Base-by-base conservation (phyloP, 2,329 filamentous ascomycete genomes). In the Talaromyces sp. region DNA sequence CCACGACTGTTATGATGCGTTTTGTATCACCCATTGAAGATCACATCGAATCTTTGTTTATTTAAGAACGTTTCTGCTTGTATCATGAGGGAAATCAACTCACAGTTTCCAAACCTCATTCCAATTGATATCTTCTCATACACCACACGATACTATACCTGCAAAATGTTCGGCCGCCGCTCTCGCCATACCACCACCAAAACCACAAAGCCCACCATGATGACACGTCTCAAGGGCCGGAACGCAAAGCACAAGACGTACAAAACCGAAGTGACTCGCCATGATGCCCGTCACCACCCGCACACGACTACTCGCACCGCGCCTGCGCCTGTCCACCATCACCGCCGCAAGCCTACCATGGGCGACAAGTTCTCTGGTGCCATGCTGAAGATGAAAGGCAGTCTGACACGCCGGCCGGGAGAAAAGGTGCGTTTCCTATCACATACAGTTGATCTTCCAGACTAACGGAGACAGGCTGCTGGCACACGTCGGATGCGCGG, bases 331-430 rank as follows among this genome's bases (percentile, higher is more conserved):
- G 44, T 19, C 44, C 83, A 85, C 64, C 87, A 89, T 71, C 88
- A 91, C 59, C 84, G 85, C 72, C 85, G 89, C 70, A 85, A 87
- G 69, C 82, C 85, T 3, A 85, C 82, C 44, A 79, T 93, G 66
- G 88, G 88, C 54, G 90, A 93, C 78, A 93, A 93, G 77, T 82
- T 93, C 67, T 87, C 84, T 56, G 91, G 91, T 19, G 90, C 89
- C 0, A 79, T 93, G 73, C 81, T 90, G 78, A 91, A 85, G 79
- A 75, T 93, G 65, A 87, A 86, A 74, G 90, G 91, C 8, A 85
- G 80, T 59, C 71, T 93, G 61, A 92, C 88, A 1, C 76, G 85
- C 55, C 81, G 86, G 47, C 88, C 89, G 2, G 90, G 87, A 27
- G 77, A 89, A 66, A 93, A 93, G 86, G 69, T 70, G 67, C 85